A percentile compares a stretch with the other conserved stretches of the same genome.
Conservation (phyloP, 1,284 basidiomycete genomes). For the Irpex sp. region DNA sequence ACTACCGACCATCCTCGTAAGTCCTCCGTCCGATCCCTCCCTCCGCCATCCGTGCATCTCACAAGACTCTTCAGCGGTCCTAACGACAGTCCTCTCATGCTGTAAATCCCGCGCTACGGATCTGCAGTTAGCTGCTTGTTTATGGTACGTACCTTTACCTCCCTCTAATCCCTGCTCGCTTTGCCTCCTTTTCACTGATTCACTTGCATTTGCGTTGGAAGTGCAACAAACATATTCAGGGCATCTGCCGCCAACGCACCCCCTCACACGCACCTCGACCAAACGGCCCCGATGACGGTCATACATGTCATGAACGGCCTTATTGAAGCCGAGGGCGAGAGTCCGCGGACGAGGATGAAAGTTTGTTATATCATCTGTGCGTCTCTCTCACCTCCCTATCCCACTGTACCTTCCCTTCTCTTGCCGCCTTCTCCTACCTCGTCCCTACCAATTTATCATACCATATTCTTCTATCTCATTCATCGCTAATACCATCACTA, state of each 20-base stretch:
- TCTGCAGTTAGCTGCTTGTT: constrained; percentile 59
- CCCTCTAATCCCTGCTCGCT: neutral
- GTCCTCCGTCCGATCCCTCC: neutral
- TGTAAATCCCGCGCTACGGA: constrained; percentile 51
- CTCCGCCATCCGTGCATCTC: neutral
- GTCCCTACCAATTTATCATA: too few relatives aligned
- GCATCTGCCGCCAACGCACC: constrained; percentile 26
- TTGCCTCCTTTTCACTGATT: neutral
- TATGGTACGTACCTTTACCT: constrained; percentile 44
- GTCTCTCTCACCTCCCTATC: constrained; percentile 10
- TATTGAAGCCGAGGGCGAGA: constrained; percentile 38
- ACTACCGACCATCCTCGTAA: constrained; percentile 33
- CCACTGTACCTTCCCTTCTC: too few relatives aligned
- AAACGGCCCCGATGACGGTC: constrained; percentile 45
- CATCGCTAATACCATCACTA: neutral
- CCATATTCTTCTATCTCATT: too few relatives aligned
- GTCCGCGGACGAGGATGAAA: constrained; percentile 40
- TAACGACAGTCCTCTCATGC: constrained; percentile 40
- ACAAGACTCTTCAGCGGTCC: constrained; percentile 13
- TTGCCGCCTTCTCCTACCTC: too few relatives aligned
- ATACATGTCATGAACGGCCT: constrained; percentile 60
- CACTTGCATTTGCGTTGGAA: constrained; percentile 20
- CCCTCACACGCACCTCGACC: constrained; percentile 27
- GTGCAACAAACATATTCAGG: constrained; percentile 55
- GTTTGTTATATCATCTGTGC: constrained; percentile 72